These are phyloP conservation scores for Phytophthora pisi DNA, from an alignment of 352 stramenopile genomes.

Conservation along the genomic window DNA sequence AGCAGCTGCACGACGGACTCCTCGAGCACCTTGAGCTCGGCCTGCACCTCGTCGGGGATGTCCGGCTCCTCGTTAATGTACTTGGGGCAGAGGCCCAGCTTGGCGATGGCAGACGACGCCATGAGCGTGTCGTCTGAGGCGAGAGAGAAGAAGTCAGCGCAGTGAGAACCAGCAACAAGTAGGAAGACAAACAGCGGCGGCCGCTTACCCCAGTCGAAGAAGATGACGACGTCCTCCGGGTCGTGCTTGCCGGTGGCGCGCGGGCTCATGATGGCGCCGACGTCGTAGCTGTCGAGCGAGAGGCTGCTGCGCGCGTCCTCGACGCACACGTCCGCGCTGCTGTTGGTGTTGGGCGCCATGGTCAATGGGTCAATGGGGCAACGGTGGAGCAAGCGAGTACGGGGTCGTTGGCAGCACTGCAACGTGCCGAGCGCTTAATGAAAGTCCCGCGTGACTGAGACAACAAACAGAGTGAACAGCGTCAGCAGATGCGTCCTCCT, in stretches of 20 bases:
- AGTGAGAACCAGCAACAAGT: conserved; percentile 5
- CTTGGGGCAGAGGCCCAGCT: conserved; percentile 81
- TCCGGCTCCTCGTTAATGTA: conserved; percentile 85
- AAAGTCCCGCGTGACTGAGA: conserved; percentile 32
- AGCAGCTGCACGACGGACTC: conserved; percentile 79
- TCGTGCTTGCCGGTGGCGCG: conserved; percentile 41
- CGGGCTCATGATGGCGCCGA: conserved; percentile 38
- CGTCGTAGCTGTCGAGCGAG: conserved; percentile 62
- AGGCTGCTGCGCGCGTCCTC: conserved; percentile 62
- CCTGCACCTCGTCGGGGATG: conserved; percentile 74
- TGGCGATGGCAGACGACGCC: conserved; percentile 81
- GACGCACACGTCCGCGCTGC: conserved; percentile 64
- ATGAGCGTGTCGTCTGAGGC: conserved; percentile 78
- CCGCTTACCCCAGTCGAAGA: conserved; percentile 85
- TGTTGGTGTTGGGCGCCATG: conserved; percentile 71
- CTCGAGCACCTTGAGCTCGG: conserved; percentile 78
- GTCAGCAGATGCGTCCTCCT: neutral
- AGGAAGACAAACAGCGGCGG: neutral
- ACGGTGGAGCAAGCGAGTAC: neutral
- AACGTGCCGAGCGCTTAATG: conserved; percentile 17
- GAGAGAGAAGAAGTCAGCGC: conserved; percentile 13
- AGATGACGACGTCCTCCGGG: conserved; percentile 74
- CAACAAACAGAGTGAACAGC: conserved; percentile 1
- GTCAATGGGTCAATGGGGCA: conserved; percentile 1
- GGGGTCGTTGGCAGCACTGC: conserved; percentile 1